Percentiles rank a stretch among this genome's conserved stretches.
Conservation (phyloP, 75 land plant species). For the Sequoia sempervirens region DNA sequence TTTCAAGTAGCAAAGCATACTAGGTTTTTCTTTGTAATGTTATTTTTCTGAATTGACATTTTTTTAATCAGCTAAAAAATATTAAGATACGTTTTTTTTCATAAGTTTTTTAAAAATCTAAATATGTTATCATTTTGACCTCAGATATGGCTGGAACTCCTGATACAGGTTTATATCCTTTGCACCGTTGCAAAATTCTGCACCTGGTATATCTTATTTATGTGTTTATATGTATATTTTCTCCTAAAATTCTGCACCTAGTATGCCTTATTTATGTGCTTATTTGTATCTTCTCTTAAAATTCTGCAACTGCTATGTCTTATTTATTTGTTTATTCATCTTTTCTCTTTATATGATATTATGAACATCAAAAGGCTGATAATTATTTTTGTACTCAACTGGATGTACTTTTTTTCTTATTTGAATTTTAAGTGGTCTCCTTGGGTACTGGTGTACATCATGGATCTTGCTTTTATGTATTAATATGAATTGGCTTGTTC, state of each 20-base stretch:
- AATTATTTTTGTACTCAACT: neutral
- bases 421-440: neutral
- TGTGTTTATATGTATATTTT: neutral
- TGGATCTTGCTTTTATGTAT: neutral
- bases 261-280: neutral
- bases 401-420: neutral
- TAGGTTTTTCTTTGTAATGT: neutral
- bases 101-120: neutral
- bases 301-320: too few relatives aligned
- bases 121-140: neutral
- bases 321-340: neutral
- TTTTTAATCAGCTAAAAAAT: neutral
- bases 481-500: neutral
- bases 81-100: neutral
- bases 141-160: slow-evolving; percentile 38
- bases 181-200: slow-evolving; percentile 67
- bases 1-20: neutral
- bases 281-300: neutral
- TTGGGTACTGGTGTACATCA: neutral
- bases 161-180: slow-evolving; percentile 44
- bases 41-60: neutral
- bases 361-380: neutral
- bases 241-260: neutral
- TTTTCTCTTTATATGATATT: neutral
- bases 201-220: slow-evolving; percentile 46